phyloP scores from a whole-genome alignment of 208 protist genomes.

The Leishmania tropica region DNA sequence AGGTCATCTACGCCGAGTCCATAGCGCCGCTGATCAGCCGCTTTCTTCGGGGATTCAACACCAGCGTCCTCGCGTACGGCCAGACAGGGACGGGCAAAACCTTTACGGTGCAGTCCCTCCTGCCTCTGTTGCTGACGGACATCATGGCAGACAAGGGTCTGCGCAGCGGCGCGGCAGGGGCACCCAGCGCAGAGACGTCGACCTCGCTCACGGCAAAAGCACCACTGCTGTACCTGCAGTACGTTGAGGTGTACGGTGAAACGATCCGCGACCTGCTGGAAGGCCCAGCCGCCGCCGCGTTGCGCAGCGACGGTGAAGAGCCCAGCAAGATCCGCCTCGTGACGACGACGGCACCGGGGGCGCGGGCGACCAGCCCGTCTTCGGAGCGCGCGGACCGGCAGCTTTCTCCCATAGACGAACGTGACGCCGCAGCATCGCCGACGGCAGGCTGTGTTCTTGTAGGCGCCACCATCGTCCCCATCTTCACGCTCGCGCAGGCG shows the following conservation, averaged over 20 bases:
- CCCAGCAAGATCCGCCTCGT: slow-evolving; percentile 28
- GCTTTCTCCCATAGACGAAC: not conserved
- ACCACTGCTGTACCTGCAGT: slow-evolving; percentile 71
- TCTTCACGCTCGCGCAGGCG: slow-evolving; percentile 62
- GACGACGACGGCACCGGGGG: slow-evolving; percentile 7
- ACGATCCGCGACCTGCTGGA: slow-evolving; percentile 89
- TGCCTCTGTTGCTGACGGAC: slow-evolving; percentile 78
- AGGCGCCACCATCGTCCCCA: slow-evolving; percentile 58
- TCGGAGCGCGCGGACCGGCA: not conserved
- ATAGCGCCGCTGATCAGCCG: slow-evolving; percentile 72
- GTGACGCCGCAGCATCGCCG: not conserved
- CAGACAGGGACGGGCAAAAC: slow-evolving; percentile 96
- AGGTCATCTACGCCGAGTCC: slow-evolving; percentile 71
- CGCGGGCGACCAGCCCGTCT: not conserved
- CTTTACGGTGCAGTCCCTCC: slow-evolving; percentile 85
- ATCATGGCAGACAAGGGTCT: slow-evolving; percentile 48
- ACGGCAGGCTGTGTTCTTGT: slow-evolving; percentile 33
- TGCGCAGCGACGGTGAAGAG: slow-evolving; percentile 16
- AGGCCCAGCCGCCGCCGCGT: not conserved
- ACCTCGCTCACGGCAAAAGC: too few species aligned
- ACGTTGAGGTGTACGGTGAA: slow-evolving; percentile 96
- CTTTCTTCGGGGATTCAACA: slow-evolving; percentile 91
- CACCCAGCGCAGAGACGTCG: too few species aligned
- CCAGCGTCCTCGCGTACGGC: slow-evolving; percentile 94
- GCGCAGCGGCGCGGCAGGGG: not conserved